A percentile compares a stretch with the other conserved stretches of the same genome.
Evolutionary conservation across 2,329 filamentous ascomycete genomes (phyloP).

Genomic region (Ceratocystis ficicola): DNA sequence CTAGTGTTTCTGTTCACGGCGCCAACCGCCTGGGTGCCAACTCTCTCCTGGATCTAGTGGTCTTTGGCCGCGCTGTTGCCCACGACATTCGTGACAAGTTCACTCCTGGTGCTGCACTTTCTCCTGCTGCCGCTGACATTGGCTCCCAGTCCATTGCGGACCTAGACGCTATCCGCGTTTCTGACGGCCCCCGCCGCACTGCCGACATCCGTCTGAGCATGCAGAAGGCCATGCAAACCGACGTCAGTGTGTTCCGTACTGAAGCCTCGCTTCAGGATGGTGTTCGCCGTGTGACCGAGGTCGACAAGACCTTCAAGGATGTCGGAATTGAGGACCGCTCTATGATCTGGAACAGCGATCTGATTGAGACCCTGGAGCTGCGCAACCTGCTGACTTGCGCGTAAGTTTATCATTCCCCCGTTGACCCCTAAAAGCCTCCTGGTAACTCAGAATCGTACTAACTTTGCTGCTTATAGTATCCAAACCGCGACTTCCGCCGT

Average conservation of each 20-base stretch:
- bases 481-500: conserved; percentile 88
- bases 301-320: conserved; percentile 67
- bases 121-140: conserved; percentile 70
- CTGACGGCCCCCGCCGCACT: conserved; percentile 75
- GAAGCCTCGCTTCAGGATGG: conserved; percentile 89
- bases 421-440: neutral
- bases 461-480: conserved; percentile 37
- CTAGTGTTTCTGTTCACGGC: conserved; percentile 94
- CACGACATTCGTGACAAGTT: conserved; percentile 96
- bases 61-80: conserved; percentile 93
- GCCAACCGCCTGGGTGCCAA: conserved; percentile 97
- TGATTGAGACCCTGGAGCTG: conserved; percentile 91
- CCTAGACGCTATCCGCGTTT: conserved; percentile 73
- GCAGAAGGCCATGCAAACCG: conserved; percentile 97
- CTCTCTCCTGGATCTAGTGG: conserved; percentile 92
- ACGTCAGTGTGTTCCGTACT: conserved; percentile 92
- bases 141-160: conserved; percentile 77
- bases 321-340: conserved; percentile 95
- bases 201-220: conserved; percentile 80
- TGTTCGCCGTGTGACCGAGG: conserved; percentile 73
- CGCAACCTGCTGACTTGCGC: conserved; percentile 94
- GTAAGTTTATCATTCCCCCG: conserved; percentile 44
- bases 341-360: conserved; percentile 99
- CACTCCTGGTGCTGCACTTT: conserved; percentile 66
- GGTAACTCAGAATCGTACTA: conserved; percentile 20